Evolutionary conservation across 148 eudicot genomes (phyloP).

Genomic region (Suaeda aralocaspica): DNA sequence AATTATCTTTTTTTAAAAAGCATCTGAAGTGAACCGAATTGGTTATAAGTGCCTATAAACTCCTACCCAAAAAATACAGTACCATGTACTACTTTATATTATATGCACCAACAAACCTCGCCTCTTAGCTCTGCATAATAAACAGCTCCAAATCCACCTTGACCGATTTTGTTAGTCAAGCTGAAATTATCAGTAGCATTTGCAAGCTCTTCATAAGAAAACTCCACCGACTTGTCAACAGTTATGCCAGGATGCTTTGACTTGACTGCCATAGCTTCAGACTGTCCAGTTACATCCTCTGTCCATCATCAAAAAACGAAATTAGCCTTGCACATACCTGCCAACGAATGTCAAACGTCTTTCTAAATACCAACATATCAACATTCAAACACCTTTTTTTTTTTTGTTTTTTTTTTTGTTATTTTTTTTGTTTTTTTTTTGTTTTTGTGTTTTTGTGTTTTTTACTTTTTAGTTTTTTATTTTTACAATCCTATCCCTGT

Average conservation of each 20-base stretch:
- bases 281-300: conserved; percentile 28
- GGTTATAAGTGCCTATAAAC: background rate
- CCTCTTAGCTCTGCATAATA: conserved; percentile 95
- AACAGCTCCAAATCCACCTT: conserved; percentile 96
- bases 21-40: background rate
- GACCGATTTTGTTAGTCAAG: conserved; percentile 74
- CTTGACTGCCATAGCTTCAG: conserved; percentile 34
- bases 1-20: background rate
- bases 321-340: background rate
- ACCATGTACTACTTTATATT: no score
- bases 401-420: no score
- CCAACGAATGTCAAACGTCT: background rate
- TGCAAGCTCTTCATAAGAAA: conserved; percentile 81
- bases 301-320: conserved; percentile 12
- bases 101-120: conserved; percentile 52
- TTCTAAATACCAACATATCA: background rate
- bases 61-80: background rate
- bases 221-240: conserved; percentile 76
- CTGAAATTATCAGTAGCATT: conserved; percentile 72
- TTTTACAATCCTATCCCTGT: background rate
- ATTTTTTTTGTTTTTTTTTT: no score
- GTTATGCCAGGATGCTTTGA: conserved; percentile 42
- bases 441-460: no score
- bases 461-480: no score
- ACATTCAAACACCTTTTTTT: background rate